Base-by-base conservation (phyloP, 2,329 filamentous ascomycete genomes). In the Pyrenochaeta sp. region DNA sequence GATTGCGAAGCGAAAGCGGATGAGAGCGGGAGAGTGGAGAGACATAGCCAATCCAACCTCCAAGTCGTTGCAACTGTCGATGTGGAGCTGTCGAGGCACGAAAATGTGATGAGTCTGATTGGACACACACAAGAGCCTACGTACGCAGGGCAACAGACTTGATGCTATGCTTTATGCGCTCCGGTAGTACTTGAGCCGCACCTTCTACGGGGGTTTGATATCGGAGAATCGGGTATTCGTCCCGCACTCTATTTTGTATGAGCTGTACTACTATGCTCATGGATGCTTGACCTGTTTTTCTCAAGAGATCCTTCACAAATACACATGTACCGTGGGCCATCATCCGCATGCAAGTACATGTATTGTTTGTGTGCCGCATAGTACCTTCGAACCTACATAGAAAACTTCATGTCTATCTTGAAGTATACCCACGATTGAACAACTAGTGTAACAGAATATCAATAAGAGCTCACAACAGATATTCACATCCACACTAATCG, bases 181-280 rank as follows among this genome's bases (percentile, higher is more conserved):
- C 49, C 53, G 44, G 51, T 53, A 57, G 48, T 62, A 45, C 41
- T 51, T 53, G 45, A 45, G 45, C 45, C 54, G 45, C 46, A 58
- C 43, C 47, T 27, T 53, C 37, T 48, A 33, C 39, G 50, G 52
- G 42, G 51, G 27, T 46, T 43, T 23, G 23, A 33, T 18, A 18
- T 54, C 46, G 56, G 56, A 55, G 51, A 55, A 45, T 45, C 54
- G 59, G 59, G 45, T 53, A 51, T 55, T 37, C 39, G 51, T 35
- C 46, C 55, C 56, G 52, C 21, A 37, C 44, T 49, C 27, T 40
- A 52, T 37, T 37, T 11, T 43, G 53, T 44, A 58, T 49, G 43
- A 58, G 32, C n/a, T 27, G 17, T 32, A 46, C 44, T 58, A 53
- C 51, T 54, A 30, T 46, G 17, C 40, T 40, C 36, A 30, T 56